Evolutionary conservation across 768 basidiomycete genomes (phyloP).

Genomic region (Hericium coralloides): DNA sequence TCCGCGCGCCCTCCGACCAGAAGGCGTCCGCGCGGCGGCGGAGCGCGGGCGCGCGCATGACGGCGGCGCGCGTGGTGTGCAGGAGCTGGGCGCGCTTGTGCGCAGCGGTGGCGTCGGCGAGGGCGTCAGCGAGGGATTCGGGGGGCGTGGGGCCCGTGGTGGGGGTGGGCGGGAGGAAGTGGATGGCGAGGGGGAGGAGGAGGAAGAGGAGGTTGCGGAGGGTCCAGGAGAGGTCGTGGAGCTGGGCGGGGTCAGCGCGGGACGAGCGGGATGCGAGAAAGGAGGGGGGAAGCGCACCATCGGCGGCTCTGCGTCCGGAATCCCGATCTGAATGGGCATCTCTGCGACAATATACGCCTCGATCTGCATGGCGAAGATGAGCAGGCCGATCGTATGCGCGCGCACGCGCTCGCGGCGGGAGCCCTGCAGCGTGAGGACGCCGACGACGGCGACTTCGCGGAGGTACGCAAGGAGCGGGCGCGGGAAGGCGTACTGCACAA

Average conservation of each 20-base stretch:
- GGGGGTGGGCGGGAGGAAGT: constrained; percentile 3
- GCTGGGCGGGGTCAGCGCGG: background rate
- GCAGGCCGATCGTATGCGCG: background rate
- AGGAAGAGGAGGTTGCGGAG: constrained; percentile 11
- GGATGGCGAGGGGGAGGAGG: constrained; percentile 5
- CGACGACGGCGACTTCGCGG: constrained; percentile 5
- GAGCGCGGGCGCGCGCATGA: no score
- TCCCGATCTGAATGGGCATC: constrained; percentile 2
- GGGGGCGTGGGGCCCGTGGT: background rate
- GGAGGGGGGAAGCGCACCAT: constrained; percentile 6
- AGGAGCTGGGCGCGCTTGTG: constrained; percentile 6
- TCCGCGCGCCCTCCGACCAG: constrained; percentile 4
- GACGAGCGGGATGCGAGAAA: background rate
- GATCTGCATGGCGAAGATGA: constrained; percentile 3
- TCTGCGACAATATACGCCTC: constrained; percentile 9
- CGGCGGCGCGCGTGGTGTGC: no score
- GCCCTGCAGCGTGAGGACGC: constrained; percentile 6
- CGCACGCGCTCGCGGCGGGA: constrained; percentile 7
- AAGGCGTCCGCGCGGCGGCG: background rate
- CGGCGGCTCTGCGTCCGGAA: background rate
- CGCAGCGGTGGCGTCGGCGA: background rate
- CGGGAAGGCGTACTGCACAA: constrained; percentile 11
- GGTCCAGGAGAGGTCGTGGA: constrained; percentile 10
- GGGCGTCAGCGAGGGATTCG: background rate
- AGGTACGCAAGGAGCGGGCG: constrained; percentile 11